Evolutionary conservation across 345 rosid species (phyloP).

Genomic region (Geranium rotundifolium): DNA sequence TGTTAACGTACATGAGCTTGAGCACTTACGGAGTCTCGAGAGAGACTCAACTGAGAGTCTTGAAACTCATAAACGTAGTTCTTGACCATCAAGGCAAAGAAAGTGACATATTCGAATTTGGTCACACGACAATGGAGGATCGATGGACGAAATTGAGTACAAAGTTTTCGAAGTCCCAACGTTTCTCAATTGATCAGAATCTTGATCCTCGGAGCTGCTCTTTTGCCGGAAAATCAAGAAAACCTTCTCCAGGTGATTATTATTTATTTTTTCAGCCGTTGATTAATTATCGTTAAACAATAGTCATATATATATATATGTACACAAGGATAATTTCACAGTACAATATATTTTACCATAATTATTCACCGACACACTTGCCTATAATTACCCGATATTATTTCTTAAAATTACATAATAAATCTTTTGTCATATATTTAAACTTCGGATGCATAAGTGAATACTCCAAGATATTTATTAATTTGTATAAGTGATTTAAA

Average conservation of each 20-base stretch:
- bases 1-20: constrained; percentile 7
- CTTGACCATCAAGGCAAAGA: constrained; percentile 3
- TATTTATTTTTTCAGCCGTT: too few species aligned
- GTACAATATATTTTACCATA: too few species aligned
- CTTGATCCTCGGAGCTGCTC: not conserved
- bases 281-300: too few species aligned
- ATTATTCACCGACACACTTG: too few species aligned
- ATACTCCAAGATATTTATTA: too few species aligned
- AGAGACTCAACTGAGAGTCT: constrained; percentile 15
- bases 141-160: not conserved
- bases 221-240: not conserved
- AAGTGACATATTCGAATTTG: not conserved
- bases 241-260: constrained; percentile 4
- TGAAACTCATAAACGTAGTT: constrained; percentile 14
- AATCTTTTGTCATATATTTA: too few species aligned
- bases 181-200: not conserved
- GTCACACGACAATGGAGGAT: not conserved
- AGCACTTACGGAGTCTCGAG: constrained; percentile 12
- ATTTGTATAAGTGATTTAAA: too few species aligned
- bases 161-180: not conserved
- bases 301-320: too few species aligned
- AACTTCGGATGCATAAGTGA: too few species aligned
- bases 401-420: too few species aligned
- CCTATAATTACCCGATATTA: too few species aligned
- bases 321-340: too few species aligned